phyloP scores from a whole-genome alignment of 768 basidiomycete genomes.

The Cyclocybe aegerita region DNA sequence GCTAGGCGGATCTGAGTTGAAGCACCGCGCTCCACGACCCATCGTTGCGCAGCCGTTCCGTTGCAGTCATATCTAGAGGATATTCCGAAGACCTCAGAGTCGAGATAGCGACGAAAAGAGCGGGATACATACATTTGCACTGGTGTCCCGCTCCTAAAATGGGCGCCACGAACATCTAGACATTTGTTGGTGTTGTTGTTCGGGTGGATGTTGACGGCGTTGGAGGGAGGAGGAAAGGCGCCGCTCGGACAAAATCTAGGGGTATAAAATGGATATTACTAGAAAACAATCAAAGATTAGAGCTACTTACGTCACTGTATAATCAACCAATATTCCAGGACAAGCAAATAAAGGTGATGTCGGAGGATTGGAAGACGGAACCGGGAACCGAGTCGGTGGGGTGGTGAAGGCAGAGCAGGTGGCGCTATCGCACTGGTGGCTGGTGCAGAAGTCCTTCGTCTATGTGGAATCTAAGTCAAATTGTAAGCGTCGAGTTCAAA shows the following conservation, averaged over 20 bases:
- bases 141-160: constrained; percentile 30
- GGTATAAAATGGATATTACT: too few relatives aligned
- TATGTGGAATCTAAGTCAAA: too few relatives aligned
- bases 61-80: constrained; percentile 23
- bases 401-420: too few relatives aligned
- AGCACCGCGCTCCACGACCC: constrained; percentile 15
- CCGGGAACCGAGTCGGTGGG: too few relatives aligned
- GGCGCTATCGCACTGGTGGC: too few relatives aligned
- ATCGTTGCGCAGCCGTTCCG: constrained; percentile 19
- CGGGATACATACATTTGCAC: constrained; percentile 29
- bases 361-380: too few relatives aligned
- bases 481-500: too few relatives aligned
- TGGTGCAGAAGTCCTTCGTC: too few relatives aligned
- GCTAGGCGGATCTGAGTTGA: constrained; percentile 16
- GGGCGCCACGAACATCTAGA: constrained; percentile 30
- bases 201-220: constrained; percentile 21
- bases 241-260: constrained; percentile 27
- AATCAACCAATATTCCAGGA: too few relatives aligned
- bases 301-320: too few relatives aligned
- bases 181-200: constrained; percentile 26
- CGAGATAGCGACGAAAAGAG: not conserved
- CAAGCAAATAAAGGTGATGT: too few relatives aligned
- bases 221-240: constrained; percentile 15
- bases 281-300: not conserved
- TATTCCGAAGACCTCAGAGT: not conserved